A percentile compares a stretch with the other conserved stretches of the same genome.
Conservation (phyloP, 768 basidiomycete genomes). For the Pisolithus orientalis region DNA sequence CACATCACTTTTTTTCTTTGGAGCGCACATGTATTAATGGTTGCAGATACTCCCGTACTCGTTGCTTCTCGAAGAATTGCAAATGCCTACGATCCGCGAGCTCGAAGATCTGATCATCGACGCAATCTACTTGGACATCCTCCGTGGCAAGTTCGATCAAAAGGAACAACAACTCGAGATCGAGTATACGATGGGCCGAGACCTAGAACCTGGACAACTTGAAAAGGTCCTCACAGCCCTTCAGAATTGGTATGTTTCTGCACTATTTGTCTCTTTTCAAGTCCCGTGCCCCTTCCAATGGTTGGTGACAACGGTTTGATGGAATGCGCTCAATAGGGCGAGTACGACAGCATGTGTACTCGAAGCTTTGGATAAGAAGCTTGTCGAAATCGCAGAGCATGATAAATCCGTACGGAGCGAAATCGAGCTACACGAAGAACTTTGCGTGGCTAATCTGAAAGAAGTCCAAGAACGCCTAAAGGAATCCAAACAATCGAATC, state of each 20-base stretch:
- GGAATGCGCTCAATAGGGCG: slow-evolving; percentile 40
- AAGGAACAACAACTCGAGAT: slow-evolving; percentile 85
- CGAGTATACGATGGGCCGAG: slow-evolving; percentile 88
- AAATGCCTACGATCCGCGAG: slow-evolving; percentile 75
- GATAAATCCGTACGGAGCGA: slow-evolving; percentile 32
- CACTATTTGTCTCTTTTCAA: background rate
- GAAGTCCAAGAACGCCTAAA: slow-evolving; percentile 62
- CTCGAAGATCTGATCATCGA: slow-evolving; percentile 98
- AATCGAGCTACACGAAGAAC: slow-evolving; percentile 51
- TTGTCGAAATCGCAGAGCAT: slow-evolving; percentile 47
- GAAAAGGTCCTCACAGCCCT: slow-evolving; percentile 56
- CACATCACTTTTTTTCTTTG: background rate
- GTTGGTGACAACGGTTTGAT: slow-evolving; percentile 2
- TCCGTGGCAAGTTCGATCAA: slow-evolving; percentile 91
- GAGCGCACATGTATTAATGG: background rate
- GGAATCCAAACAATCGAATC: slow-evolving; percentile 39
- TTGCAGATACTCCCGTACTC: slow-evolving; percentile 77
- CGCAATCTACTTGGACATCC: slow-evolving; percentile 85
- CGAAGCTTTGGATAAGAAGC: slow-evolving; percentile 63
- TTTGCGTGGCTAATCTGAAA: slow-evolving; percentile 46
- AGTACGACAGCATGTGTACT: slow-evolving; percentile 67
- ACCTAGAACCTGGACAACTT: slow-evolving; percentile 73
- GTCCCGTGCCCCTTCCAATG: background rate
- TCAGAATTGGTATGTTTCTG: slow-evolving; percentile 52
- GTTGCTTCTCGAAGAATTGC: slow-evolving; percentile 59